A percentile compares a stretch with the other conserved stretches of the same genome.
Conservation (phyloP, 202 grass and related monocot species). For the Brachypodium distachyon region DNA sequence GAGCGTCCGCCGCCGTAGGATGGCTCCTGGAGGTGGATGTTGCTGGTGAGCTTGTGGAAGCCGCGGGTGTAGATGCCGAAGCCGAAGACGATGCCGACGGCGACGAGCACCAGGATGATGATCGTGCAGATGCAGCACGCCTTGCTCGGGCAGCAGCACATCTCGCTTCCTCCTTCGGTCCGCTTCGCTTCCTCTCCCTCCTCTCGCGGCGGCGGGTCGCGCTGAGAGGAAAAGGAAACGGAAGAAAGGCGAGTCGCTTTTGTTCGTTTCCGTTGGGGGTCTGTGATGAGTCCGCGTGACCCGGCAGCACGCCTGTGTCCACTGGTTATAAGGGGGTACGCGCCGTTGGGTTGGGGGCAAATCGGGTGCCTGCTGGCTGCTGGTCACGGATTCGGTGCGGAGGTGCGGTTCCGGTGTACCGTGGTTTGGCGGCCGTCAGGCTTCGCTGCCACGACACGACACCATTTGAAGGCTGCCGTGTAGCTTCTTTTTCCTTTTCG, state of each 20-base stretch:
- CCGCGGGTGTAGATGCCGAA: conserved; percentile 80
- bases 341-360: background rate
- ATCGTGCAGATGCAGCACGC: conserved; percentile 80
- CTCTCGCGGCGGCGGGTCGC: background rate
- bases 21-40: conserved; percentile 37
- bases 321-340: background rate
- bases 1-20: background rate
- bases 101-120: conserved; percentile 49
- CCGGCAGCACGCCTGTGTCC: background rate
- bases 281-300: background rate
- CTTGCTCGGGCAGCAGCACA: conserved; percentile 89
- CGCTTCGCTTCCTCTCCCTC: background rate
- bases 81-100: conserved; percentile 76
- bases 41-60: conserved; percentile 76
- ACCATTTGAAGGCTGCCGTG: too few relatives aligned
- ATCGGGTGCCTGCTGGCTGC: background rate
- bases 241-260: conserved; percentile 11
- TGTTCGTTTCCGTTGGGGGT: background rate
- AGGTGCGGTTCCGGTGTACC: background rate
- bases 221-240: background rate
- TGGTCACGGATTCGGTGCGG: conserved; percentile 12
- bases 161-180: background rate
- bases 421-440: background rate
- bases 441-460: background rate
- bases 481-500: too few relatives aligned